Evolutionary conservation across 257 asterid species (phyloP).

Genomic region (Prunella vulgaris): DNA sequence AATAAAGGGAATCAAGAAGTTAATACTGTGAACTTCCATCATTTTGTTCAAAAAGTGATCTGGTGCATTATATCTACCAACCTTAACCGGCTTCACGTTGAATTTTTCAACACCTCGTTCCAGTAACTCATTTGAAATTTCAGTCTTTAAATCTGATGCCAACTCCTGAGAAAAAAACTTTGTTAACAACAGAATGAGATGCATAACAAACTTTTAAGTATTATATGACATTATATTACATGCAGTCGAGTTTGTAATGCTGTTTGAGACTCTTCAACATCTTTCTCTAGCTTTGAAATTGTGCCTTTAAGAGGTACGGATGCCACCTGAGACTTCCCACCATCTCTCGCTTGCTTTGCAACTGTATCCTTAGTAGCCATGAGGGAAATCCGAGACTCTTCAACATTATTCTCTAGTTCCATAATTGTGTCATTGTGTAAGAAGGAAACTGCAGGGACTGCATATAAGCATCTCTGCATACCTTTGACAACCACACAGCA

Average conservation of each 20-base stretch:
- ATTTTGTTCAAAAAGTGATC: conserved; percentile 7
- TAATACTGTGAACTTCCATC: neutral
- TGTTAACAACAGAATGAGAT: conserved; percentile 23
- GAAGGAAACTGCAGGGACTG: conserved; percentile 65
- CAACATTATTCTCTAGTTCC: conserved; percentile 59
- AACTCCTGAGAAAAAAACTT: conserved; percentile 49
- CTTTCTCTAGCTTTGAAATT: conserved; percentile 54
- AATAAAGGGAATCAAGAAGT: conserved; percentile 5
- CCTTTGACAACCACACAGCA: conserved; percentile 84
- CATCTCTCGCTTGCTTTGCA: conserved; percentile 37
- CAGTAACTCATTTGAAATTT: conserved; percentile 52
- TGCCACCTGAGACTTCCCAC: conserved; percentile 28
- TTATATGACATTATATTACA: conserved; percentile 32
- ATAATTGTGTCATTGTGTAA: conserved; percentile 35
- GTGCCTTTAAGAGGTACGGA: conserved; percentile 30
- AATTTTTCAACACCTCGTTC: conserved; percentile 65
- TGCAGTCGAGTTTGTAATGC: conserved; percentile 63
- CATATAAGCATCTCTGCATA: conserved; percentile 88
- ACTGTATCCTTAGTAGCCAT: conserved; percentile 38
- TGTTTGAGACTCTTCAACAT: conserved; percentile 52
- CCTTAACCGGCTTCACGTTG: conserved; percentile 90
- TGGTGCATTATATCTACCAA: conserved; percentile 31
- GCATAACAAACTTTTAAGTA: conserved; percentile 15
- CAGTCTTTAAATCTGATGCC: conserved; percentile 74
- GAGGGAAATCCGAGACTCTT: conserved; percentile 49